phyloP scores from a whole-genome alignment of 768 basidiomycete genomes.

The Hygrophoropsis aurantiaca region DNA sequence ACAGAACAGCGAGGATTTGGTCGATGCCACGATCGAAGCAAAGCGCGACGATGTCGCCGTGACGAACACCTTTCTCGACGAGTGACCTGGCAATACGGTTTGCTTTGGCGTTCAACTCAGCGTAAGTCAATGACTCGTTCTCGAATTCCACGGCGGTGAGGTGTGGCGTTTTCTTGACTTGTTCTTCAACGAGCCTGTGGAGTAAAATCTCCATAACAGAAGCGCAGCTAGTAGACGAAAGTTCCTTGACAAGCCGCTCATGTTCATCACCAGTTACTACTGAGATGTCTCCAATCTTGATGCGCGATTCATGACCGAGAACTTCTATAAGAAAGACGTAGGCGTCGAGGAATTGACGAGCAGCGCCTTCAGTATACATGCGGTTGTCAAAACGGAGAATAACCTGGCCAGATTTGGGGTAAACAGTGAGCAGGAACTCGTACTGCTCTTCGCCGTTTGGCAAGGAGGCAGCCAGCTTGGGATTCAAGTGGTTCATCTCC shows the following conservation, averaged over 20 bases:
- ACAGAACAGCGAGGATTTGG: slow-evolving; percentile 27
- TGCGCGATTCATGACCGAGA: slow-evolving; percentile 9
- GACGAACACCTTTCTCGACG: slow-evolving; percentile 21
- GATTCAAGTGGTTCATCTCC: slow-evolving; percentile 6
- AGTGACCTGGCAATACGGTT: slow-evolving; percentile 32
- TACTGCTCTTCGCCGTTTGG: slow-evolving; percentile 28
- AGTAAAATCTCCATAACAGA: slow-evolving; percentile 10
- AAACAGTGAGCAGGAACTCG: slow-evolving; percentile 21
- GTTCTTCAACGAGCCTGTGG: slow-evolving; percentile 11
- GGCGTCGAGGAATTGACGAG: slow-evolving; percentile 29
- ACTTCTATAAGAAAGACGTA: slow-evolving; percentile 28
- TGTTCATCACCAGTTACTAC: slow-evolving; percentile 12
- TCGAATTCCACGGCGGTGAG: slow-evolving; percentile 26
- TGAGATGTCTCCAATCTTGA: slow-evolving; percentile 12
- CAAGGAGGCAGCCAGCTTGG: slow-evolving; percentile 15
- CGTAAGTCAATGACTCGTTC: slow-evolving; percentile 28
- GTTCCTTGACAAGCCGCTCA: slow-evolving; percentile 20
- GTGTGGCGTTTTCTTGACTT: slow-evolving; percentile 16
- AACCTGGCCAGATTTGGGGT: slow-evolving; percentile 20
- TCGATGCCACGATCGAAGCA: slow-evolving; percentile 30
- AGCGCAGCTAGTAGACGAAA: slow-evolving; percentile 18
- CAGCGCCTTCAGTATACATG: slow-evolving; percentile 25
- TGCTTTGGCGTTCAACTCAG: slow-evolving; percentile 28
- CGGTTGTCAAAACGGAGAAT: slow-evolving; percentile 29
- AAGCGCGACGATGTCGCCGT: slow-evolving; percentile 24